A percentile compares a stretch with the other conserved stretches of the same genome.
These are phyloP conservation scores for Viola odorata DNA, from an alignment of 345 rosid genomes.

Conservation along the genomic window DNA sequence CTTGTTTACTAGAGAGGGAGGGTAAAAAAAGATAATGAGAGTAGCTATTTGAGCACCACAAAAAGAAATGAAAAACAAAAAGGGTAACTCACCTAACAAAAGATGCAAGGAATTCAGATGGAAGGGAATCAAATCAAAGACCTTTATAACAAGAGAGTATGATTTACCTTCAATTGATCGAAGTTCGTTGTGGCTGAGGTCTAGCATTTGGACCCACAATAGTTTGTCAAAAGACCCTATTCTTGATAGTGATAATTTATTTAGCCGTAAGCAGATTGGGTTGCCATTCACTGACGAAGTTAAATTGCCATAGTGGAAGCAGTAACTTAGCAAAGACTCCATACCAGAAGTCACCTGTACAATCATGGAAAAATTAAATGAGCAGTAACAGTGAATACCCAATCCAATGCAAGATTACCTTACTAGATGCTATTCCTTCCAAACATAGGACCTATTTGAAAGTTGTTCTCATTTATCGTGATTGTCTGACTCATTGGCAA, in stretches of 20 bases:
- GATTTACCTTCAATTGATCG: slow-evolving; percentile 73
- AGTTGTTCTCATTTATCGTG: too few species aligned
- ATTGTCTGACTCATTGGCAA: too few species aligned
- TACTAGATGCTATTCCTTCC: too few species aligned
- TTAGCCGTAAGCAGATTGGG: slow-evolving; percentile 56
- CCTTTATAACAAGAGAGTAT: not conserved
- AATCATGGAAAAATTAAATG: slow-evolving; percentile 17
- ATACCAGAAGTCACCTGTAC: slow-evolving; percentile 61
- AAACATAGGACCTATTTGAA: too few species aligned
- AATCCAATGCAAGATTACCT: too few species aligned
- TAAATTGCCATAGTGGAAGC: slow-evolving; percentile 35
- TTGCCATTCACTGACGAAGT: slow-evolving; percentile 17
- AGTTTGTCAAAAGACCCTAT: slow-evolving; percentile 62
- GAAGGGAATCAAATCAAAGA: not conserved
- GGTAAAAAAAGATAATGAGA: too few species aligned
- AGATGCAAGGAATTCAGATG: not conserved
- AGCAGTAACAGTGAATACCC: too few species aligned
- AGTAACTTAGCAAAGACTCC: slow-evolving; percentile 45
- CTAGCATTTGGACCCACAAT: slow-evolving; percentile 86
- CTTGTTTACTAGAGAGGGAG: not conserved
- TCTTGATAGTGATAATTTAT: slow-evolving; percentile 64
- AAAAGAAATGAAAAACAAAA: not conserved
- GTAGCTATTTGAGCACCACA: not conserved
- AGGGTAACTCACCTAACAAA: not conserved
- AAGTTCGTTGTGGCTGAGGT: slow-evolving; percentile 81